Percentiles rank a stretch among this genome's conserved stretches.
Conservation (phyloP, 2,329 filamentous ascomycete species). For the Blastomyces gilchristii region DNA sequence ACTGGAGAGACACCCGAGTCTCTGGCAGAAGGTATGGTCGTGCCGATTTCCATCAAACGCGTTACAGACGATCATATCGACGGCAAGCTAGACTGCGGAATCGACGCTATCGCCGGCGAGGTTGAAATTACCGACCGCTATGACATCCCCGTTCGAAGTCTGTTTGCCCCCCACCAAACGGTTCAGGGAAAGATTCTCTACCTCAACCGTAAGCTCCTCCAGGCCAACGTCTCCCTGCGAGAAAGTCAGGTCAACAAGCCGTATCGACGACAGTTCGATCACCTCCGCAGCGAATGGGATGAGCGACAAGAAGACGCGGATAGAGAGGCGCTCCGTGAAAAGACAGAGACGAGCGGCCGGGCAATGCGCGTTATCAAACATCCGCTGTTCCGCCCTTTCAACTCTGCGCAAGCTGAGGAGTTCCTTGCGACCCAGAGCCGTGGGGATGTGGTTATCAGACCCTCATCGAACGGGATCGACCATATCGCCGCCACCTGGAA, state of each 20-base stretch:
- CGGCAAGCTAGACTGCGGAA: conserved; percentile 83
- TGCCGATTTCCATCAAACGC: conserved; percentile 77
- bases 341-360: conserved; percentile 73
- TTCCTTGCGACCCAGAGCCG: conserved; percentile 75
- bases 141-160: conserved; percentile 56
- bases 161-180: conserved; percentile 71
- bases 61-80: conserved; percentile 90
- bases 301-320: conserved; percentile 69
- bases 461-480: conserved; percentile 88
- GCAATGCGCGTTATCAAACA: conserved; percentile 95
- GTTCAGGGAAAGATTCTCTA: conserved; percentile 79
- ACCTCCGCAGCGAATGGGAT: conserved; percentile 77
- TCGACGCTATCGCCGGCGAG: conserved; percentile 77
- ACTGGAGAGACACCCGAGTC: conserved; percentile 85
- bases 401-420: conserved; percentile 83
- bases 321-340: conserved; percentile 71
- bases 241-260: conserved; percentile 70
- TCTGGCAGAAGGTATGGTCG: conserved; percentile 79
- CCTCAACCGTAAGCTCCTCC: conserved; percentile 76
- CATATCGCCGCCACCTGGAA: conserved; percentile 98
- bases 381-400: conserved; percentile 89
- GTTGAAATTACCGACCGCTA: conserved; percentile 68
- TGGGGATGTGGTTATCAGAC: conserved; percentile 89
- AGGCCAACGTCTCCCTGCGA: conserved; percentile 71
- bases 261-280: conserved; percentile 58